Base-by-base conservation (phyloP, 139 green algal species). In the Chlorella sorokiniana region DNA sequence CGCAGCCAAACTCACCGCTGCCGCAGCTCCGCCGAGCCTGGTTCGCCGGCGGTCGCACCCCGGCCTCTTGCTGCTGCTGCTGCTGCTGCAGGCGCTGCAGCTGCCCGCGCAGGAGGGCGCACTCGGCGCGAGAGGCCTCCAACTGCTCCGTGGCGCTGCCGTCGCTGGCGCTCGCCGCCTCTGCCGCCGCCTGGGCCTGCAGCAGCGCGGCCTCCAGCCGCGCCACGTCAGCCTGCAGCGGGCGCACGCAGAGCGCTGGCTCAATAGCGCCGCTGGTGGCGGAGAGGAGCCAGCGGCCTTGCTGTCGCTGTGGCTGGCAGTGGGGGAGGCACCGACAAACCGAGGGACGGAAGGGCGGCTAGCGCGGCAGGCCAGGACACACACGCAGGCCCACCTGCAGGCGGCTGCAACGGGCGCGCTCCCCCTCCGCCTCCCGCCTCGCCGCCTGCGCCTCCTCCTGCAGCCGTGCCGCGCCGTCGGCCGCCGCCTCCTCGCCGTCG, bases 171-270 rank as follows among this genome's bases (percentile, higher is more conserved):
- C 64, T 37, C 3, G 51, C 52, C 6, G 67, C 67, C n/a, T 35
- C 14, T 23, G 70, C 80, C 4, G 33, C 59, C 4, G 79, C 54
- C 23, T 69, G 69, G 40, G 68, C 79, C 56, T 68, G 33, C 48
- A 72, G 45, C 4, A 79, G 54, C 16, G 40, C 41, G 22, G 69
- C 54, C 69, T 84, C 51, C 67, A 83, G 38, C 27, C 27, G n/a
- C 23, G 48, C 25, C 0, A 76, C 33, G 1, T 83, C 35, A 4
- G 7, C 44, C 62, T 73, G 62, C 74, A 75, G 42, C 4, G 48
- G 42, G 33, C 9, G 65, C 18, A 16, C 31, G 37, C 18, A 52
- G 35, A 33, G n/a, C 11, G 27, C 5, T 11, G 35, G 31, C 7
- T 1, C 3, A 42, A n/a, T 3, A 38, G 11, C 16, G 37, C n/a